Evolutionary conservation across 2,329 filamentous ascomycete species (phyloP), one percentile per base, ranked within the genome.

Genomic region (Botrytis galanthina): DNA sequence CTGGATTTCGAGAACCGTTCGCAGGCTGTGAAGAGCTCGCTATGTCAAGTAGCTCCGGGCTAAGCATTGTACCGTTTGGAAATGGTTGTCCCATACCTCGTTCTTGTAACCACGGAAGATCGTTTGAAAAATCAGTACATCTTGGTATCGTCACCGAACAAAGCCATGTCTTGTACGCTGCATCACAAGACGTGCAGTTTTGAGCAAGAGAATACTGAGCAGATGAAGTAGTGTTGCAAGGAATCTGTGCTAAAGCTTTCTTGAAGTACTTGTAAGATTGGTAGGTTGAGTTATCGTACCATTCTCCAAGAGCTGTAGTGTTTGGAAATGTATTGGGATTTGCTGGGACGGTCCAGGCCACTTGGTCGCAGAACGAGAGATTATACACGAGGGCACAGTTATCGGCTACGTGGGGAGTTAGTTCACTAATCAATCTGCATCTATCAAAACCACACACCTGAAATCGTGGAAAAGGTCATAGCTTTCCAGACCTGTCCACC

Each of bases 111-210:
- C 85, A 82, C 2, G 85, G 71, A 22, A 85, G 84, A 2, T 81
- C 79, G 67, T 86, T 88, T 69, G 87, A 88, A 78, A 93, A 96
- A 83, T 98, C 95, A 79, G 93, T 91, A 84, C 96, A 99, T 44
- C 95, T 92, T 1, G 96, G 96, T 75, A 99, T 96, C 26, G 90
- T 92, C 42, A 98, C 94, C 37, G 93, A 92, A 84, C 96, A 99
- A 32, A 99, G 90, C 96, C 96, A 99, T 79, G 90, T 86, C 82
- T 97, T 98, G 87, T 99, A 99, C 14, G 94, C 93, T 0, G 81
- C 80, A 26, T 86, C 88, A 83, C 96, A 99, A 82, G 97, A 88
- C 61, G 85, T 82, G 84, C 96, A 99, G 77, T 83, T 88, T 60
- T 90, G 89, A 2, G 90, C 92, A 22, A 98, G 89, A 1, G 94